Conservation (phyloP, 2,329 filamentous ascomycete genomes). For the Arthrobotrys iridis region DNA sequence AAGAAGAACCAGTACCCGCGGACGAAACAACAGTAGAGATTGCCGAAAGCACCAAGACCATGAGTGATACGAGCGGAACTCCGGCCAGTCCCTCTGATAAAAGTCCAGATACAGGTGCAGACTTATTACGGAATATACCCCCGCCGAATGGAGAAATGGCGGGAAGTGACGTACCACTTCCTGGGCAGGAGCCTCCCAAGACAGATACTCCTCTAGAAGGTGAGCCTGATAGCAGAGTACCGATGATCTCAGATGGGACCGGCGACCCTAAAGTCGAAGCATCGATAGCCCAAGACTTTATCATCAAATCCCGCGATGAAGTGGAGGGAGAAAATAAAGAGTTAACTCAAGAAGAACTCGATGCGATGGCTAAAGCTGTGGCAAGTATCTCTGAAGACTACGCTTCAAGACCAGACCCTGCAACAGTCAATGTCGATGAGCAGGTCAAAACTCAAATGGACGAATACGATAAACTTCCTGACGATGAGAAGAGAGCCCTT, state of each 20-base stretch:
- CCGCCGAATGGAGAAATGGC: neutral
- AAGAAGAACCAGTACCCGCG: neutral
- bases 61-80: too few relatives aligned
- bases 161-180: too few relatives aligned
- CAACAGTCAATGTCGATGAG: neutral
- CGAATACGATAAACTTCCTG: neutral
- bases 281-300: neutral
- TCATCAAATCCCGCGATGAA: neutral
- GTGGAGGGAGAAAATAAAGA: neutral
- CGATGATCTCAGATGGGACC: neutral
- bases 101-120: too few relatives aligned
- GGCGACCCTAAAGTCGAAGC: constrained; percentile 4
- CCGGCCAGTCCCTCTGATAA: too few relatives aligned
- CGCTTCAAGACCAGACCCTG: neutral
- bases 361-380: neutral
- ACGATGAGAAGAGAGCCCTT: neutral
- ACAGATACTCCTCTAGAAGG: too few relatives aligned
- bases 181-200: too few relatives aligned
- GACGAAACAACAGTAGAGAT: neutral
- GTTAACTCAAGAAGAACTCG: neutral
- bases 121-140: neutral
- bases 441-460: constrained; percentile 2
- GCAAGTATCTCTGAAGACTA: neutral
- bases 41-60: neutral
- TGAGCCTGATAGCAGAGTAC: too few relatives aligned